Base-by-base conservation (phyloP, 2,329 filamentous ascomycete genomes). In the Penicillium sp. region DNA sequence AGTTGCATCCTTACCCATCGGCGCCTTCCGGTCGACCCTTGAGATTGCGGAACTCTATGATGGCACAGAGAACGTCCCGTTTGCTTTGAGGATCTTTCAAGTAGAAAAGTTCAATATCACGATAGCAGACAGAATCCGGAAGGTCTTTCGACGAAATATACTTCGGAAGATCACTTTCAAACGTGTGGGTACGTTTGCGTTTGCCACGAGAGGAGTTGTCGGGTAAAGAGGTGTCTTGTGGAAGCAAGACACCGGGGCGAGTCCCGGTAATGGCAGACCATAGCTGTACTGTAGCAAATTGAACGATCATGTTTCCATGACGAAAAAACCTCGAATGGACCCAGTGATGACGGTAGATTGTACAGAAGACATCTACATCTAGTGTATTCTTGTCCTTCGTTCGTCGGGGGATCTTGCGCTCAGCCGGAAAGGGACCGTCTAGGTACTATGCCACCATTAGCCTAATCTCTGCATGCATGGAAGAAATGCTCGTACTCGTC, bases 31-130 rank as follows among this genome's bases (percentile, higher is more conserved):
- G 64, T 16, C 53, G 58, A 58, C 62, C 68, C 64, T 68, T 70
- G 0, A 69, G 56, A 37, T 69, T 70, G 3, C 55, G 45, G 62
- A 71, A 70, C 63, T 68, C 54, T 4, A 71, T 68, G 11, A 69
- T 56, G 0, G 62, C 49, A 63, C 37, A 71, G 19, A 70, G 62
- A n/a, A 69, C 49, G 51, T 71, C 42, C 51, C 60, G 43, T 49
- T 65, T 66, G 19, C 61, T 64, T 19, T 68, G 13, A 37, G 33
- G 58, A 54, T 68, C 59, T 43, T 46, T 1, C n/a, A n/a, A n/a
- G n/a, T n/a, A n/a, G n/a, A n/a, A n/a, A n/a, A n/a, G n/a, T n/a
- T n/a, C n/a, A n/a, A n/a, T n/a, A n/a, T n/a, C n/a, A n/a, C n/a
- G n/a, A n/a, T n/a, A n/a, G n/a, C n/a, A n/a, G n/a, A n/a, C n/a